Evolutionary conservation across 2,329 filamentous ascomycete species (phyloP).

Genomic region (Samsoniella hepiali): DNA sequence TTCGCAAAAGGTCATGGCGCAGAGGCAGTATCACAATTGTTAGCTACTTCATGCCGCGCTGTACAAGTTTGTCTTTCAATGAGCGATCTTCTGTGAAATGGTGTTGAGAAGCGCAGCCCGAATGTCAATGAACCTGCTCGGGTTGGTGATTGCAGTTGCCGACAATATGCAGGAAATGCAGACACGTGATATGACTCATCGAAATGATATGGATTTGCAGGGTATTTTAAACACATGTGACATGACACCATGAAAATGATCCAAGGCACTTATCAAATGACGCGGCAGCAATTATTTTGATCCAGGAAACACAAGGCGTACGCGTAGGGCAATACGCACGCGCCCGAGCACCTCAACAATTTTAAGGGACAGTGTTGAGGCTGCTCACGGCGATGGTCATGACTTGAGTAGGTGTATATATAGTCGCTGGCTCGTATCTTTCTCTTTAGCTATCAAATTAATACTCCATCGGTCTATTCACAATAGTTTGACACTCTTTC

Average conservation of each 20-base stretch:
- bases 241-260: background rate
- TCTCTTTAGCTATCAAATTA: background rate
- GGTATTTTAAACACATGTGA: background rate
- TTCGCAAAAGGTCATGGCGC: too few relatives aligned
- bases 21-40: too few relatives aligned
- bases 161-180: too few relatives aligned
- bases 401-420: background rate
- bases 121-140: too few relatives aligned
- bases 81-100: too few relatives aligned
- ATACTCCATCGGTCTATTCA: background rate
- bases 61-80: too few relatives aligned
- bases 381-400: background rate
- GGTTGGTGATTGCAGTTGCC: too few relatives aligned
- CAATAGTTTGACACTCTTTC: too few relatives aligned
- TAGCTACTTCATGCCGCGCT: too few relatives aligned
- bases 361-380: background rate
- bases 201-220: background rate
- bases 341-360: conserved; percentile 2
- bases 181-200: background rate
- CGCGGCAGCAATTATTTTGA: background rate
- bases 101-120: too few relatives aligned
- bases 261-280: background rate
- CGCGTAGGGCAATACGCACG: background rate
- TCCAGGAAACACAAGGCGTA: background rate
- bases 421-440: background rate